Evolutionary conservation across 306 rosid species (phyloP), one percentile per base, ranked within the genome.

Genomic region (Carpinus viminea): DNA sequence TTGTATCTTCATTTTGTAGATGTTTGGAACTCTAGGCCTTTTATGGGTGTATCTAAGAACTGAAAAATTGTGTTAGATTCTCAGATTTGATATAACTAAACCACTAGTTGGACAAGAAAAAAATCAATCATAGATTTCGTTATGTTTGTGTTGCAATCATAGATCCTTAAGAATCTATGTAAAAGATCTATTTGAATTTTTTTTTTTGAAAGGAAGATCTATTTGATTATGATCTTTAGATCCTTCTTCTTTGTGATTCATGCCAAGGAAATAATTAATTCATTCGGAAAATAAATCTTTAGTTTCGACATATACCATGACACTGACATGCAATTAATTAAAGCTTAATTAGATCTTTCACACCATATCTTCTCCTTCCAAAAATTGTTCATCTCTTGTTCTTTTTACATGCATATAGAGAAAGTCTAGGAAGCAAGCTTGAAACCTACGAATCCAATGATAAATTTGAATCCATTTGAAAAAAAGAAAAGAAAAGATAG

Each of bases 151-250:
- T 46, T 36, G 13, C 18, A 76, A 76, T 51, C 55, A 31, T 31
- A 31, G 34, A 31, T 66, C 38, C 50, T 38, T 2, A 8, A 66
- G 16, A 47, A 75, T 78, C 76, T 74, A 71, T 57, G 46, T 28
- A 74, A 68, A 12, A 15, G 18, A 64, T 66, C 51, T 66, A n/a
- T 1, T 74, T 26, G 16, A 21, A n/a, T n/a, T n/a, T n/a, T n/a
- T n/a, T n/a, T n/a, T n/a, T n/a, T n/a, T n/a, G n/a, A n/a, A n/a
- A n/a, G n/a, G n/a, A 12, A 15, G 18, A 64, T 66, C 51, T 66
- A n/a, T 1, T 74, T 26, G 16, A 21, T 48, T 8, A 68, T 73
- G 51, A 17, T 55, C 43, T 31, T 45, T 55, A 65, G 34, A 64
- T 64, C 76, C 45, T 59, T 34, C 20, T 0, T 16, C 26, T 28